phyloP scores from a whole-genome alignment of 2,329 filamentous ascomycete species.

The Fusarium armeniacum region DNA sequence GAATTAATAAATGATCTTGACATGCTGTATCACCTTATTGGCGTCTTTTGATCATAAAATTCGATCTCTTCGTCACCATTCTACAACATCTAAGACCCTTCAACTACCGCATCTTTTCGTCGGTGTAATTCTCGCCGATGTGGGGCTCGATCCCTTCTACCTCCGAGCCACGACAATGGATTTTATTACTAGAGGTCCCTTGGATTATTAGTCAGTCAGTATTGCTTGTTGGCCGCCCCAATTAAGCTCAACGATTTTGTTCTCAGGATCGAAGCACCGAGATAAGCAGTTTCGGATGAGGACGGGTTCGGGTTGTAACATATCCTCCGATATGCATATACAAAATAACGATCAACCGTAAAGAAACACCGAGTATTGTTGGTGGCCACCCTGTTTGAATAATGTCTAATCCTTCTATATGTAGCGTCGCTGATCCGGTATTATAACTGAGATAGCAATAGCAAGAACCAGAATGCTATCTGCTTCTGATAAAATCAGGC shows the following conservation, averaged over 20 bases:
- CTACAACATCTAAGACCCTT: slow-evolving; percentile 11
- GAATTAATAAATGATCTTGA: fast-evolving
- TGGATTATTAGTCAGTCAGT: slow-evolving; percentile 12
- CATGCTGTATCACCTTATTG: fast-evolving
- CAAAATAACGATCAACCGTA: not conserved
- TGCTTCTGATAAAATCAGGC: slow-evolving; percentile 37
- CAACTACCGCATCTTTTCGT: slow-evolving; percentile 27
- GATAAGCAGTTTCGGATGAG: not conserved
- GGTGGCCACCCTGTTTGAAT: slow-evolving; percentile 26
- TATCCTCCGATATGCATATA: not conserved
- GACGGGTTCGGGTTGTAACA: too few relatives aligned
- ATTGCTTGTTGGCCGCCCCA: slow-evolving; percentile 20
- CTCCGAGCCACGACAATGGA: slow-evolving; percentile 46
- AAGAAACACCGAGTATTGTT: slow-evolving; percentile 26
- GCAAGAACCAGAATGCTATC: slow-evolving; percentile 42
- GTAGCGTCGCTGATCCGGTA: slow-evolving; percentile 39
- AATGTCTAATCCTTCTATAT: slow-evolving; percentile 46
- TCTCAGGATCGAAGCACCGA: not conserved
- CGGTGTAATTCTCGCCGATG: slow-evolving; percentile 41
- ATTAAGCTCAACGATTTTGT: slow-evolving; percentile 33
- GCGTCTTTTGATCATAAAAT: not conserved
- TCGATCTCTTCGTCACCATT: not conserved
- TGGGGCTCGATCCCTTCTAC: slow-evolving; percentile 44
- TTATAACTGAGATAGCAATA: slow-evolving; percentile 42
- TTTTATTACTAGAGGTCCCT: slow-evolving; percentile 26